Evolutionary conservation across 2,329 filamentous ascomycete genomes (phyloP).

Genomic region (Didymellaceae sp.): DNA sequence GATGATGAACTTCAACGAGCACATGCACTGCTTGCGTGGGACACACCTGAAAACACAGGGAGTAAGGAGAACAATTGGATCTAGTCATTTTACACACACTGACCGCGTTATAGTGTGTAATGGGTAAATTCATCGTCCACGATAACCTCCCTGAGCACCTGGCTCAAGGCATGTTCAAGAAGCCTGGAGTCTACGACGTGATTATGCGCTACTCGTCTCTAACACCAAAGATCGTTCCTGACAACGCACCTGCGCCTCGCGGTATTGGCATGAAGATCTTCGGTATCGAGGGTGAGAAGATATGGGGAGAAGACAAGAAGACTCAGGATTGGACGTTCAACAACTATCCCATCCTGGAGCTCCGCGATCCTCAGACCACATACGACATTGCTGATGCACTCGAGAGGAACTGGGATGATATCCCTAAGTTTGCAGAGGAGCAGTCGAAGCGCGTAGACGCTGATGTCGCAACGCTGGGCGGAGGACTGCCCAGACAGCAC

Average conservation of each 20-base stretch:
- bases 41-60: conserved; percentile 58
- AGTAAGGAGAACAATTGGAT: conserved; percentile 27
- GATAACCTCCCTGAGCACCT: conserved; percentile 54
- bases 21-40: conserved; percentile 42
- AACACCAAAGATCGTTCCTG: conserved; percentile 35
- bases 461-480: conserved; percentile 34
- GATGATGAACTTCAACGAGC: conserved; percentile 53
- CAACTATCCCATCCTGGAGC: conserved; percentile 55
- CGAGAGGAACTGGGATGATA: conserved; percentile 36
- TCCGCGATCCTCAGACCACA: conserved; percentile 55
- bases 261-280: conserved; percentile 60
- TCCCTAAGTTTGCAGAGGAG: conserved; percentile 40
- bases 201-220: conserved; percentile 39
- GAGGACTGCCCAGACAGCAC: conserved; percentile 32
- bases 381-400: conserved; percentile 48
- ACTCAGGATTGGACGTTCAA: conserved; percentile 59
- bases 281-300: conserved; percentile 50
- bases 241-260: conserved; percentile 51
- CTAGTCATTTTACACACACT: not conserved
- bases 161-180: conserved; percentile 41
- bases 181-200: conserved; percentile 32
- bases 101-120: conserved; percentile 40
- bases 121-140: conserved; percentile 54
- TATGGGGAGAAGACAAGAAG: conserved; percentile 38
- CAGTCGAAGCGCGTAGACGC: conserved; percentile 52